Base-by-base conservation (phyloP, 805 yeast species). In the Metschnikowia lochheadii region DNA sequence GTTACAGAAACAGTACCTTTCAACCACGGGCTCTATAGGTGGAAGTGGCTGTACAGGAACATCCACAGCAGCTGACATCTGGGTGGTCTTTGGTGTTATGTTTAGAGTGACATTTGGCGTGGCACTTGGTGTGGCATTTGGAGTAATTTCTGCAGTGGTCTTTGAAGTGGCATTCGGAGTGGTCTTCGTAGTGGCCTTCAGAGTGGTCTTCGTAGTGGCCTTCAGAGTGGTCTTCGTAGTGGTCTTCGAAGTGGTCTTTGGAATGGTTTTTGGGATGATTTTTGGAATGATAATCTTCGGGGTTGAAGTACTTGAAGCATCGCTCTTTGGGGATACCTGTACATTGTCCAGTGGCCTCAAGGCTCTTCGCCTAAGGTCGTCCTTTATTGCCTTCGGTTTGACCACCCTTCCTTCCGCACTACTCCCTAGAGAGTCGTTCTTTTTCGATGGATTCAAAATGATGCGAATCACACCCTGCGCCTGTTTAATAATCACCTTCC, bases 1-100 rank as follows among this genome's bases (percentile, higher is more conserved):
- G 18, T 51, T 51, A 50, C 68, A 64, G 56, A 64, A 62, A 40
- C 68, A 60, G 49, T 61, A 62, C 21, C 20, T 36, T 15, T 44
- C 46, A 20, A 32, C 36, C 35, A 49, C 57, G 1, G 46, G 48
- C n/a, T 50, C 54, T 37, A 56, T 49, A 2, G 44, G 21, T 11
- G 39, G 36, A 21, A 17, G 31, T 23, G 29, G 32, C 41, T 38
- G 32, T 17, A 31, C 40, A 21, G 17, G 23, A 20, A 39, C 38
- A 6, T 20, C 40, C 5, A 10, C 26, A 23, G 31, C 7, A 8
- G n/a, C 20, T 20, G 18, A 5, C 6, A 15, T 7, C 21, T 23
- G 40, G n/a, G 26, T 11, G 14, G 40, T 18, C 29, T 18, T 23
- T 15, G 42, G 20, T 7, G 26, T 23, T 23, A 23, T 7, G 8